phyloP scores from a whole-genome alignment of 2,329 filamentous ascomycete genomes.

The Epichloe uncinata region DNA sequence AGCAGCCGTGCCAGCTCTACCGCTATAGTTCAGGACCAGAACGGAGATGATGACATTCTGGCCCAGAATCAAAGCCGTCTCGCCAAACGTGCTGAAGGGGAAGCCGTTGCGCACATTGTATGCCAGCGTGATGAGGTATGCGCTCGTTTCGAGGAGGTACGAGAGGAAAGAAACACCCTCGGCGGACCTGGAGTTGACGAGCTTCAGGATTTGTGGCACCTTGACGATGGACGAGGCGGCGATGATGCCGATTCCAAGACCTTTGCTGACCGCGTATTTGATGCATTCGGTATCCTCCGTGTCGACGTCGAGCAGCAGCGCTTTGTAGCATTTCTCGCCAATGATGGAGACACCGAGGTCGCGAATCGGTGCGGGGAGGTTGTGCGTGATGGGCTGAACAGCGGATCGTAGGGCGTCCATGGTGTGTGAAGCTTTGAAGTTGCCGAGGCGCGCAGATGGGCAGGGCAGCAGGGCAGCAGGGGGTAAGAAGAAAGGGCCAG shows the following conservation, averaged over 20 bases:
- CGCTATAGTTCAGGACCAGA: constrained; percentile 73
- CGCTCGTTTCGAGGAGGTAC: constrained; percentile 81
- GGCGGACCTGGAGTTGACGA: constrained; percentile 66
- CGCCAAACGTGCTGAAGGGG: constrained; percentile 88
- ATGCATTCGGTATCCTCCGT: constrained; percentile 64
- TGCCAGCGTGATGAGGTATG: constrained; percentile 77
- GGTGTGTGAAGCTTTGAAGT: not conserved
- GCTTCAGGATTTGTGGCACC: constrained; percentile 91
- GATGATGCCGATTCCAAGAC: constrained; percentile 85
- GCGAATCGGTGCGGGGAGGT: constrained; percentile 60
- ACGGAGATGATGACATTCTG: constrained; percentile 88
- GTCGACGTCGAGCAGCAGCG: constrained; percentile 75
- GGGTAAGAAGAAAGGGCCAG: not conserved
- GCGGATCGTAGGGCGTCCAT: constrained; percentile 51
- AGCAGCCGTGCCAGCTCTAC: constrained; percentile 53
- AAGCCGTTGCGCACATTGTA: constrained; percentile 89
- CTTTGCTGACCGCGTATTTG: constrained; percentile 85
- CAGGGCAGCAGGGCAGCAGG: no score
- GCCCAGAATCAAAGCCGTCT: constrained; percentile 79
- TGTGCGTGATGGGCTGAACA: constrained; percentile 57
- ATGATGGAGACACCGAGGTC: constrained; percentile 68
- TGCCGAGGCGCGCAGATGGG: not conserved
- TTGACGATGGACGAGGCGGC: constrained; percentile 85
- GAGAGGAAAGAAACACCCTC: constrained; percentile 78
- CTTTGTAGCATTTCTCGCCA: constrained; percentile 72